phyloP scores from a whole-genome alignment of 148 eudicot genomes.

The Rhododendron vialii region DNA sequence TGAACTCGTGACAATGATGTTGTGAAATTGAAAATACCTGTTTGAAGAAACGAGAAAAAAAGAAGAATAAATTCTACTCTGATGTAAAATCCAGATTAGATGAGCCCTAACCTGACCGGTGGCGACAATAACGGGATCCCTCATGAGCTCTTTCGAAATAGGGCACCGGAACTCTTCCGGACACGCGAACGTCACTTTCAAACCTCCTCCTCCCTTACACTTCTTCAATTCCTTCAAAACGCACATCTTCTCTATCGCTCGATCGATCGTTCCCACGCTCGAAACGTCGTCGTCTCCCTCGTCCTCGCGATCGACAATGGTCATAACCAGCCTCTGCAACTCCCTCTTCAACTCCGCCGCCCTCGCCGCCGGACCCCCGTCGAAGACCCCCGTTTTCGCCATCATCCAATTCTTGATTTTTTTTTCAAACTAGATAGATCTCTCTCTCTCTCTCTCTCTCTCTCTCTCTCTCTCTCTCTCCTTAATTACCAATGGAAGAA shows the following conservation, averaged over 20 bases:
- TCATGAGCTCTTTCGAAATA: constrained; percentile 82
- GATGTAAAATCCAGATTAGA: neutral
- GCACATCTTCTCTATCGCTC: constrained; percentile 39
- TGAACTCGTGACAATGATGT: too few species aligned
- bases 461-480: neutral
- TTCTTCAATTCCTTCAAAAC: constrained; percentile 65
- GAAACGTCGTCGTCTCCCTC: constrained; percentile 37
- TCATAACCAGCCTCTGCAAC: constrained; percentile 42
- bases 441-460: neutral
- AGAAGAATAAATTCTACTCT: too few species aligned
- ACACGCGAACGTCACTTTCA: neutral
- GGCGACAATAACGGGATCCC: constrained; percentile 77
- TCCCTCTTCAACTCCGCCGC: constrained; percentile 67
- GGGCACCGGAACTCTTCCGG: constrained; percentile 80
- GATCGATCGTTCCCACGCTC: constrained; percentile 48
- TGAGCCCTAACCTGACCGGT: constrained; percentile 57
- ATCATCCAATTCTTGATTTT: constrained; percentile 19
- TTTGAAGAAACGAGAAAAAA: neutral
- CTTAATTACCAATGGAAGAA: neutral
- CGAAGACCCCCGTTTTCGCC: constrained; percentile 73
- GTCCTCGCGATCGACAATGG: constrained; percentile 39
- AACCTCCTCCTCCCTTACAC: constrained; percentile 13
- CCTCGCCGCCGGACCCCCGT: constrained; percentile 46
- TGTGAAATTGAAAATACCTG: neutral
- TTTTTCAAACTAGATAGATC: neutral